A percentile compares a stretch with the other conserved stretches of the same genome.
These are phyloP conservation scores for Albugo laibachii DNA, from an alignment of 352 stramenopile species.

Conservation along the genomic window DNA sequence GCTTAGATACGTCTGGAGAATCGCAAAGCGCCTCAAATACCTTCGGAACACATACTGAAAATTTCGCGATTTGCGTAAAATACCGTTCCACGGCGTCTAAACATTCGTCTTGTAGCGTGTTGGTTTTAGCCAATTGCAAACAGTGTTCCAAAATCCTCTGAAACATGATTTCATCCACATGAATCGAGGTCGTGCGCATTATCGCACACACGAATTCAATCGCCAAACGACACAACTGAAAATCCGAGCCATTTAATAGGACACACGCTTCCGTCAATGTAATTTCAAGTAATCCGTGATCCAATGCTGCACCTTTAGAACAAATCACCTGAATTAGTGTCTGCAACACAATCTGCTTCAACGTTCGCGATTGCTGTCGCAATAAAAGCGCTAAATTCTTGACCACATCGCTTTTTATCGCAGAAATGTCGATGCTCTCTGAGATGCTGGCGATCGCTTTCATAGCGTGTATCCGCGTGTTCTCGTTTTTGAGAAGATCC, in stretches of 20 bases:
- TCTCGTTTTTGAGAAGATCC: constrained; percentile 95
- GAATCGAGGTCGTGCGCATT: constrained; percentile 34
- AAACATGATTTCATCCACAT: constrained; percentile 36
- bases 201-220: constrained; percentile 75
- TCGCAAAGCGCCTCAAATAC: constrained; percentile 69
- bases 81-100: constrained; percentile 50
- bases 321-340: constrained; percentile 83
- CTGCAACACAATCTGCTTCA: constrained; percentile 89
- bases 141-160: constrained; percentile 52
- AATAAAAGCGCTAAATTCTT: constrained; percentile 81
- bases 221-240: constrained; percentile 90
- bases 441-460: constrained; percentile 84
- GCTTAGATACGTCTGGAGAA: constrained; percentile 48
- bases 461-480: constrained; percentile 92
- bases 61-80: constrained; percentile 7
- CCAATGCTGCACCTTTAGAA: constrained; percentile 45
- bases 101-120: constrained; percentile 82
- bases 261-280: constrained; percentile 80
- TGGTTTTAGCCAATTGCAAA: constrained; percentile 79
- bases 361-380: constrained; percentile 85
- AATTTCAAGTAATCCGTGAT: constrained; percentile 62
- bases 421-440: constrained; percentile 76
- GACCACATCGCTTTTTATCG: constrained; percentile 80
- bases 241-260: constrained; percentile 89
- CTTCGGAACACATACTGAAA: constrained; percentile 33